Evolutionary conservation across 352 stramenopile species (phyloP), one percentile per base, ranked within the genome.

Genomic region (Phytophthora brassicae): DNA sequence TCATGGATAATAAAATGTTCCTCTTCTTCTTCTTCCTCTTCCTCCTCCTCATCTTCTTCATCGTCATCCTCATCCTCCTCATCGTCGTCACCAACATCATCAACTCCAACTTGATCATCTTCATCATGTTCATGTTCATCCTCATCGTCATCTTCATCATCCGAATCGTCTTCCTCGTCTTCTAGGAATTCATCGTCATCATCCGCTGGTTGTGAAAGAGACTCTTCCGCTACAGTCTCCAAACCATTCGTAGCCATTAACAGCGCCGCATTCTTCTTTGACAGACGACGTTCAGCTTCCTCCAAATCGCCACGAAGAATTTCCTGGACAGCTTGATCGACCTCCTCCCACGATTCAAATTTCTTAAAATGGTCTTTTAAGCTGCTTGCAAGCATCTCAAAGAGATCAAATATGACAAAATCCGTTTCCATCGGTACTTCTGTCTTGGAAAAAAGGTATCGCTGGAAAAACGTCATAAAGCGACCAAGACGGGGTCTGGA

Each of bases 371-470:
- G 72, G 16, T 95, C 86, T 52, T 86, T 88, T 17, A 91, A 29
- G 35, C 56, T 84, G 12, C 43, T 59, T 0, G 67, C 33, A 6
- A 96, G 69, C 33, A 83, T 64, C 19, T 96, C 86, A 46, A 92
- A 88, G 7, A 92, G 58, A 45, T 98, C 83, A 6, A 89, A 75
- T 38, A 97, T 81, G 31, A 93, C 76, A 72, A 97, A 98, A 51
- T 97, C 86, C 26, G 97, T 97, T 52, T 99, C 96, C 41, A 97
- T 85, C 1, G 96, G 96, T 13, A 99, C 83, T 33, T 95, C 87
- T 4, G 77, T 82, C 74, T 99, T 99, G 23, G 93, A 95, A 43
- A 98, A 98, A 16, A 99, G 83, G 77, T 99, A 99, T 23, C 94
- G 87, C 68, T 99, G 94, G 62, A 99, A 98, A 61, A 97, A 96